Evolutionary conservation across 768 basidiomycete genomes (phyloP).

Genomic region (Cantharellus cinnabarinus): DNA sequence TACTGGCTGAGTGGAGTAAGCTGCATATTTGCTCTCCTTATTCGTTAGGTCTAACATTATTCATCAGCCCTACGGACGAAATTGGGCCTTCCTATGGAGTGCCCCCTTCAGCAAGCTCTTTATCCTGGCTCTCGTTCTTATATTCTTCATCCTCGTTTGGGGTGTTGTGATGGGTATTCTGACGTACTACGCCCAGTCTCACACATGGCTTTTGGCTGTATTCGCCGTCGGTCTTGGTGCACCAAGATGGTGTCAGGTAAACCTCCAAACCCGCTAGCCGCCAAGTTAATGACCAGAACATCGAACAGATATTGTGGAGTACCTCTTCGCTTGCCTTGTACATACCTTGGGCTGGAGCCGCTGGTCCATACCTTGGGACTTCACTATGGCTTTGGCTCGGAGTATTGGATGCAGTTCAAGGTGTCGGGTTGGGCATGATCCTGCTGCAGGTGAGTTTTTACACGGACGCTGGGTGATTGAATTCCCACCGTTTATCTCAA

Average conservation of each 20-base stretch:
- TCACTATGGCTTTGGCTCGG: constrained; percentile 91
- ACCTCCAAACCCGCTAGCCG: neutral
- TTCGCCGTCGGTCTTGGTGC: constrained; percentile 91
- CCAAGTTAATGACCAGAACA: constrained; percentile 3
- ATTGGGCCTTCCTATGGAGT: constrained; percentile 88
- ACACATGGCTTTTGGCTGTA: constrained; percentile 87
- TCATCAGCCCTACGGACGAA: constrained; percentile 66
- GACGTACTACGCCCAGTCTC: constrained; percentile 76
- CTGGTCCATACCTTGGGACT: constrained; percentile 75
- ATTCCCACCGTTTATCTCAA: too few species aligned
- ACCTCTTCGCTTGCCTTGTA: constrained; percentile 84
- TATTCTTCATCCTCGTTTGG: constrained; percentile 84
- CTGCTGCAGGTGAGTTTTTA: constrained; percentile 34
- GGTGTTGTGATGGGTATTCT: constrained; percentile 48
- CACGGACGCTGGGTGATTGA: neutral
- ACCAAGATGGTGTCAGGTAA: constrained; percentile 83
- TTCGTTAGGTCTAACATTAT: neutral
- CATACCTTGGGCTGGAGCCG: constrained; percentile 76
- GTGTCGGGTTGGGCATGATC: constrained; percentile 86
- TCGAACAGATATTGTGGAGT: constrained; percentile 67
- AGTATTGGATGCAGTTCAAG: constrained; percentile 83
- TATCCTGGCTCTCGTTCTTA: constrained; percentile 54
- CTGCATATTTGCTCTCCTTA: constrained; percentile 15
- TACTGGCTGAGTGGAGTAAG: constrained; percentile 77
- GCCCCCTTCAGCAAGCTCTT: constrained; percentile 67